Percentiles rank a stretch among this genome's conserved stretches.
These are phyloP conservation scores for Spathaspora gorwiae DNA, from an alignment of 805 yeast genomes.

Conservation along the genomic window DNA sequence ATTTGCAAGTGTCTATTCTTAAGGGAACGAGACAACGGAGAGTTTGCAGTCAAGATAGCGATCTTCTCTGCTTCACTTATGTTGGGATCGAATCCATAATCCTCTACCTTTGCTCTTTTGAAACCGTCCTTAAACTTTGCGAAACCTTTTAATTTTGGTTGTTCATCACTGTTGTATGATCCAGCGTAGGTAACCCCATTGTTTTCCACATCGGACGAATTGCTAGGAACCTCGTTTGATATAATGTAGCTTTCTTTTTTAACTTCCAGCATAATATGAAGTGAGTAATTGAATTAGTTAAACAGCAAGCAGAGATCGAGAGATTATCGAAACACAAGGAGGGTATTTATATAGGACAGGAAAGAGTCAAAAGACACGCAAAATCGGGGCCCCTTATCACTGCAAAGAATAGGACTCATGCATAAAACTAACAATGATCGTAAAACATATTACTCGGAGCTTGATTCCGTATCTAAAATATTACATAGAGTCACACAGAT, in stretches of 20 bases:
- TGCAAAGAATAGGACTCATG: too few species aligned
- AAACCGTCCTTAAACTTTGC: constrained; percentile 27
- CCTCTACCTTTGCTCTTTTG: constrained; percentile 29
- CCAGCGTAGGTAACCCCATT: constrained; percentile 9
- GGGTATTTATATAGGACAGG: too few species aligned
- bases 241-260: constrained; percentile 39
- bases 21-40: constrained; percentile 48
- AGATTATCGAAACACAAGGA: too few species aligned
- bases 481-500: too few species aligned
- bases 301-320: too few species aligned
- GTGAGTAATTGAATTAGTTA: too few species aligned
- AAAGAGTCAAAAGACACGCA: too few species aligned
- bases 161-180: constrained; percentile 13
- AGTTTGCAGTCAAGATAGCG: constrained; percentile 39
- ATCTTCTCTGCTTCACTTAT: constrained; percentile 22
- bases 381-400: too few species aligned
- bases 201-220: constrained; percentile 24
- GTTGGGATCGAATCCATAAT: constrained; percentile 36
- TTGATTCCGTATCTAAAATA: too few species aligned
- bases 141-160: constrained; percentile 16
- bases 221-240: constrained; percentile 30
- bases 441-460: too few species aligned
- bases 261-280: constrained; percentile 22
- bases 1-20: constrained; percentile 68
- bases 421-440: too few species aligned